phyloP scores from a whole-genome alignment of 2,329 filamentous ascomycete genomes.

The Alternaria sp. region DNA sequence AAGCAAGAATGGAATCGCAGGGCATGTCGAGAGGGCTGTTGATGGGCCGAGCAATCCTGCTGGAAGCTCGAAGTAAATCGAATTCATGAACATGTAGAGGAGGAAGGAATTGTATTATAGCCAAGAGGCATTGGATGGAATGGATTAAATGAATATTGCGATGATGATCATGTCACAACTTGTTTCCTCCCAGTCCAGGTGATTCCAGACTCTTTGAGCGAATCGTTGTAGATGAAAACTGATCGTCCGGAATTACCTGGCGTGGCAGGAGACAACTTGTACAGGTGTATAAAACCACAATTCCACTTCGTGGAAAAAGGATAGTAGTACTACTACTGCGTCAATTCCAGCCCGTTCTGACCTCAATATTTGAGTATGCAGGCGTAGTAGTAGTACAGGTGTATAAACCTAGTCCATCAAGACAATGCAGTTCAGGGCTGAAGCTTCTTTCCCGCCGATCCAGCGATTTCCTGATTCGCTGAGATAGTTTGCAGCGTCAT shows the following conservation, averaged over 20 bases:
- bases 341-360: no score
- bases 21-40: constrained; percentile 58
- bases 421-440: fast-evolving
- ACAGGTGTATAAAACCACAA: background rate
- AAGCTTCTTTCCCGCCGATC: background rate
- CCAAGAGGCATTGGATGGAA: constrained; percentile 6
- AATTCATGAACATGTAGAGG: background rate
- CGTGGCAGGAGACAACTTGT: background rate
- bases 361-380: no score
- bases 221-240: background rate
- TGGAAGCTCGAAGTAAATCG: constrained; percentile 31
- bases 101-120: constrained; percentile 2
- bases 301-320: no score
- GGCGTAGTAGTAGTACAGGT: no score
- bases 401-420: background rate
- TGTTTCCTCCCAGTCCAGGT: background rate
- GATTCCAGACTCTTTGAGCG: background rate
- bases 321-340: no score
- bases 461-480: background rate
- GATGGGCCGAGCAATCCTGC: constrained; percentile 51
- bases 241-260: no score
- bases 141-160: background rate
- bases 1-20: constrained; percentile 59
- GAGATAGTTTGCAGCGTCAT: background rate
- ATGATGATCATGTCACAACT: background rate